Evolutionary conservation across 2,329 filamentous ascomycete species (phyloP).

Genomic region (Penicillium sp.): DNA sequence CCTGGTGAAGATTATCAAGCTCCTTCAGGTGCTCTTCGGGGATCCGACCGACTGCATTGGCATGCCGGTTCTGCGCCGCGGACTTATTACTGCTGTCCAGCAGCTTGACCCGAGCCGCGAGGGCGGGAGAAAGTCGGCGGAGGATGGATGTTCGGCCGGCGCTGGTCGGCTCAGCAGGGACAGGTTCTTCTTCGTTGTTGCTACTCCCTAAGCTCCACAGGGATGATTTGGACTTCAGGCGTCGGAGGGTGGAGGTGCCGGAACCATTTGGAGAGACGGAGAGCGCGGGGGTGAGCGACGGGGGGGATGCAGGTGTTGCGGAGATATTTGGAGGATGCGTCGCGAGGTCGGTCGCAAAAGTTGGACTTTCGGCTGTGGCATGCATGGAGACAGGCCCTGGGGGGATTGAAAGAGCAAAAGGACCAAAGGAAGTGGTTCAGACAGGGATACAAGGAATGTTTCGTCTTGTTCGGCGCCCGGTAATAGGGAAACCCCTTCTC

Average conservation of each 20-base stretch:
- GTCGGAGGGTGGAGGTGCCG: conserved; percentile 27
- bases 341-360: conserved; percentile 29
- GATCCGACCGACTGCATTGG: conserved; percentile 39
- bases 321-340: conserved; percentile 28
- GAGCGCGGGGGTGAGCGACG: conserved; percentile 23
- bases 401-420: conserved; percentile 12
- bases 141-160: conserved; percentile 37
- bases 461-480: conserved; percentile 17
- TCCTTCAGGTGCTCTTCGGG: conserved; percentile 42
- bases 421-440: conserved; percentile 12
- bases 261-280: conserved; percentile 31
- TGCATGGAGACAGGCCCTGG: conserved; percentile 36
- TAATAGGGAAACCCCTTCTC: conserved; percentile 22
- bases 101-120: conserved; percentile 44
- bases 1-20: conserved; percentile 39
- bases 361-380: conserved; percentile 35
- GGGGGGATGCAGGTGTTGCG: conserved; percentile 27
- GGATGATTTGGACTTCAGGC: conserved; percentile 39
- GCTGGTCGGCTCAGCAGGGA: conserved; percentile 15
- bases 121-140: conserved; percentile 42
- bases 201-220: conserved; percentile 37
- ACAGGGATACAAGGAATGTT: conserved; percentile 28
- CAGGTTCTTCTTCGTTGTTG: conserved; percentile 30
- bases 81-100: conserved; percentile 38
- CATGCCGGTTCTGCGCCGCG: conserved; percentile 18